phyloP scores from a whole-genome alignment of 208 protist genomes.

The Lotmaria passim region DNA sequence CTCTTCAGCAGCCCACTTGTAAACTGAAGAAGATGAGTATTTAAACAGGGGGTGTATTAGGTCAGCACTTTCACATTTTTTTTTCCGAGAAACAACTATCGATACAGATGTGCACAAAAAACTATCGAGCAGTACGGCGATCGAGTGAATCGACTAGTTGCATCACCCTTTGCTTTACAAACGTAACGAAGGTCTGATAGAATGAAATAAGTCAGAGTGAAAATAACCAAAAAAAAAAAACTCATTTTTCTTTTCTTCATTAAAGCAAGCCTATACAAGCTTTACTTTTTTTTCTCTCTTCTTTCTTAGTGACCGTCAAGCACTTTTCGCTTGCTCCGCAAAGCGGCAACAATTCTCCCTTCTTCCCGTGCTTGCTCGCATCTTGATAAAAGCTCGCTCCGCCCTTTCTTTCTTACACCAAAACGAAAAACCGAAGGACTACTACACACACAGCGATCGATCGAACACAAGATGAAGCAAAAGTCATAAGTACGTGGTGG shows the following conservation, averaged over 20 bases:
- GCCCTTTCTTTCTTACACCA: too few species aligned
- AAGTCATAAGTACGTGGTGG: neutral
- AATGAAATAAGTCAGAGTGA: too few species aligned
- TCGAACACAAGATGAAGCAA: neutral
- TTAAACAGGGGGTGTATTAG: conserved; percentile 14
- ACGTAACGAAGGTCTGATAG: too few species aligned
- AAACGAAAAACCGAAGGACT: too few species aligned
- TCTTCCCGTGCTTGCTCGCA: too few species aligned
- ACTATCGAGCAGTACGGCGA: too few species aligned
- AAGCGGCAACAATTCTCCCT: too few species aligned
- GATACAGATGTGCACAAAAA: neutral
- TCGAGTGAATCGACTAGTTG: too few species aligned
- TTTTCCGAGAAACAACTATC: neutral
- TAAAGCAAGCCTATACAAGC: neutral
- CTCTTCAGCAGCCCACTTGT: conserved; percentile 20
- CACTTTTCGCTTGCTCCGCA: too few species aligned
- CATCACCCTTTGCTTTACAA: too few species aligned
- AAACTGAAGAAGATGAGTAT: conserved; percentile 18
- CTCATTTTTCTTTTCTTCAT: neutral
- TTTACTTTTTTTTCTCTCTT: neutral
- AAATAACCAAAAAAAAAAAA: conserved; percentile 4
- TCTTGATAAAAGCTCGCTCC: too few species aligned
- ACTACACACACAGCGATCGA: neutral
- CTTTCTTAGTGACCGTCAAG: neutral
- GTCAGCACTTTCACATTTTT: neutral